phyloP scores from a whole-genome alignment of 1,139 yeast species.

The Pichia sp. region DNA sequence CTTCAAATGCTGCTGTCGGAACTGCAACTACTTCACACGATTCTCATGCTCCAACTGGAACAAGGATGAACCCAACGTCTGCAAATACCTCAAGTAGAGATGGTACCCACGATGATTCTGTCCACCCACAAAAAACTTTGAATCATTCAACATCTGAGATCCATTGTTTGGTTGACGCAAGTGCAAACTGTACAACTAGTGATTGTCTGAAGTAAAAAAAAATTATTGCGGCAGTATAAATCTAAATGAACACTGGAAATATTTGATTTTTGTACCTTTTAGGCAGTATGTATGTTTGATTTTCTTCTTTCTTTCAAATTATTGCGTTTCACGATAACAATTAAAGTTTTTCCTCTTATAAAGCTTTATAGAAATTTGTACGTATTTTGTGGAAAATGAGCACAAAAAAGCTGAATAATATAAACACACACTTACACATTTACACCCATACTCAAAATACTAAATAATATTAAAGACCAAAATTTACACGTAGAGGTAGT shows the following conservation, averaged over 20 bases:
- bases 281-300: background rate
- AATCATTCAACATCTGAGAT: slow-evolving; percentile 17
- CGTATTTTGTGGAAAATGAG: slow-evolving; percentile 1
- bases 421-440: background rate
- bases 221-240: background rate
- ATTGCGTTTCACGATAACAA: background rate
- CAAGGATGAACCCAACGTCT: background rate
- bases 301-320: background rate
- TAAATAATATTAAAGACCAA: background rate
- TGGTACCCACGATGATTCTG: slow-evolving; percentile 22
- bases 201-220: slow-evolving; percentile 33
- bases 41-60: slow-evolving; percentile 1
- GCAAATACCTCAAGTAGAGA: background rate
- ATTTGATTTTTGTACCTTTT: background rate
- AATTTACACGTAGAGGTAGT: background rate
- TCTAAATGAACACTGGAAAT: background rate
- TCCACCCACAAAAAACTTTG: background rate
- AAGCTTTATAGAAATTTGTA: background rate
- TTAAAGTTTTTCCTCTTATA: background rate
- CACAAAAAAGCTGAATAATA: background rate
- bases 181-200: slow-evolving; percentile 43
- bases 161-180: slow-evolving; percentile 43
- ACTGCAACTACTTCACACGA: slow-evolving; percentile 3
- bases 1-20: slow-evolving; percentile 1
- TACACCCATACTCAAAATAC: background rate